phyloP scores from a whole-genome alignment of 1,284 basidiomycete genomes.

The Moniliophthora roreri region DNA sequence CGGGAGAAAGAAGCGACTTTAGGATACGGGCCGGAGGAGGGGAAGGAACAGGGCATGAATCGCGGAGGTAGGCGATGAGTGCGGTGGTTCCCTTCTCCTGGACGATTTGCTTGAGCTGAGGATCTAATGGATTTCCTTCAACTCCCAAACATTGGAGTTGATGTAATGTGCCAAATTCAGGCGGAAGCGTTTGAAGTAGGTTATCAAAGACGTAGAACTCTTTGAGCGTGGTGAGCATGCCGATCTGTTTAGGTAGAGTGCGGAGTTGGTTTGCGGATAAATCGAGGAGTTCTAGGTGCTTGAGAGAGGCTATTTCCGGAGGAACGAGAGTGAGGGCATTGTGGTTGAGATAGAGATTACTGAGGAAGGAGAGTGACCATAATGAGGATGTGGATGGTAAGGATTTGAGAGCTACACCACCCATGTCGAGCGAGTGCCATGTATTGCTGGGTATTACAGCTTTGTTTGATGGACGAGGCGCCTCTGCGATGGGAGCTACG shows the following conservation, averaged over 20 bases:
- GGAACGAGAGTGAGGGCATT: constrained; percentile 85
- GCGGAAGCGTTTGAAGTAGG: constrained; percentile 80
- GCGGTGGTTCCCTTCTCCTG: constrained; percentile 93
- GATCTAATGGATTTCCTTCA: constrained; percentile 93
- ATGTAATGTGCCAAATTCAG: constrained; percentile 88
- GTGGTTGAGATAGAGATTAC: constrained; percentile 96
- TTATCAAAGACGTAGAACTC: constrained; percentile 98
- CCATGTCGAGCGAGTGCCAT: constrained; percentile 96
- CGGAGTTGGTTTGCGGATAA: constrained; percentile 88
- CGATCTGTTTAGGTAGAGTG: constrained; percentile 84
- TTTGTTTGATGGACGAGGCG: constrained; percentile 51
- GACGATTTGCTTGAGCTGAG: constrained; percentile 74
- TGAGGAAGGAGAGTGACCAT: constrained; percentile 92
- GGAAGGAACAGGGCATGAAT: constrained; percentile 80
- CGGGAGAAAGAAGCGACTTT: constrained; percentile 72
- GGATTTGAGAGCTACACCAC: constrained; percentile 92
- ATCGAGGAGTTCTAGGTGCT: constrained; percentile 89
- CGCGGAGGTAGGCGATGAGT: constrained; percentile 86
- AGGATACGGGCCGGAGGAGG: constrained; percentile 86
- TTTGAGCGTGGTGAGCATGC: constrained; percentile 87
- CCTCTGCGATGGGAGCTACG: constrained; percentile 63
- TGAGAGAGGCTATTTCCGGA: constrained; percentile 81
- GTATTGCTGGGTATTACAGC: constrained; percentile 65
- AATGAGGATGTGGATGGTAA: constrained; percentile 81
- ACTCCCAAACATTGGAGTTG: constrained; percentile 93